Conservation (phyloP, 176 grass and related monocot species). For the Lolium perenne region DNA sequence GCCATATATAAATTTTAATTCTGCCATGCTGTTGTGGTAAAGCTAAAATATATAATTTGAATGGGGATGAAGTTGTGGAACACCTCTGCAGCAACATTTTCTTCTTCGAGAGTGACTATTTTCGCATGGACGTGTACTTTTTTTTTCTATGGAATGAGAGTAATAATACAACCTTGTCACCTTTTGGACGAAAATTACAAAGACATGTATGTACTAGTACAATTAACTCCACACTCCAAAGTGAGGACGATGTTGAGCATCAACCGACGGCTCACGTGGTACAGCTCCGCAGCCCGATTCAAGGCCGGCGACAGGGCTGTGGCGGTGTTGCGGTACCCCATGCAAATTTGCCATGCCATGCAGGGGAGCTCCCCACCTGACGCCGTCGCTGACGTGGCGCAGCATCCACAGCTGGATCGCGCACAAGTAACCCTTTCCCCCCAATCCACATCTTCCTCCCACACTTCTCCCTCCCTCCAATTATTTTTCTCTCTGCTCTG, state of each 20-base stretch:
- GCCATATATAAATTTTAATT: neutral
- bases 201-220: neutral
- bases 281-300: neutral
- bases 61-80: no score
- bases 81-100: no score
- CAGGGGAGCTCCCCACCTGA: constrained; percentile 28
- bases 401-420: constrained; percentile 52
- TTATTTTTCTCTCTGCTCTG: constrained; percentile 25
- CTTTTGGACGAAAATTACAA: neutral
- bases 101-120: no score
- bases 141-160: neutral
- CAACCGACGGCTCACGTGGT: constrained; percentile 35
- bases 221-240: neutral
- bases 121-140: neutral
- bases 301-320: constrained; percentile 36
- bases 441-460: constrained; percentile 26
- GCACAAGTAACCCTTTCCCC: constrained; percentile 39
- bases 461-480: constrained; percentile 36
- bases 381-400: constrained; percentile 50
- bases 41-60: no score
- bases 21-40: neutral
- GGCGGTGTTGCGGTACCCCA: neutral
- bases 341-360: neutral
- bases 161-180: neutral
- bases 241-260: constrained; percentile 1